These are phyloP conservation scores for Sporothrix protearum DNA, from an alignment of 2,329 filamentous ascomycete genomes.

Conservation along the genomic window DNA sequence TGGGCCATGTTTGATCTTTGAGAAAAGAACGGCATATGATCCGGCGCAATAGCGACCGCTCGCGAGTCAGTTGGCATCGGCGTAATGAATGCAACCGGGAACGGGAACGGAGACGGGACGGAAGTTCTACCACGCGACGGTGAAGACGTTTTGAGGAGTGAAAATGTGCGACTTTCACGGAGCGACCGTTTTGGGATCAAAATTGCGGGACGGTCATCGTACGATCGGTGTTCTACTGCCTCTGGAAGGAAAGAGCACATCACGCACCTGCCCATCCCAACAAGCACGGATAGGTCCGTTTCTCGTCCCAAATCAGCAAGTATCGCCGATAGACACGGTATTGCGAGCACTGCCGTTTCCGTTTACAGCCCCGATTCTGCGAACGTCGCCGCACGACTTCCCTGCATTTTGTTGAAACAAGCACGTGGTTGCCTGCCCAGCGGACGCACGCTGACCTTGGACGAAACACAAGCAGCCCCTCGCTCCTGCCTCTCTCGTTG, in stretches of 20 bases:
- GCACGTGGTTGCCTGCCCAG: neutral
- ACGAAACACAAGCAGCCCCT: slow-evolving; percentile 3
- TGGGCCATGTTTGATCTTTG: no score
- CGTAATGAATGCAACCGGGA: slow-evolving; percentile 1
- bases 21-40: no score
- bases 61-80: neutral
- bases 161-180: no score
- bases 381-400: neutral
- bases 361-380: no score
- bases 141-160: no score
- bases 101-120: neutral
- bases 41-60: neutral
- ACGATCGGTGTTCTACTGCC: neutral
- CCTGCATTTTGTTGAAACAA: neutral
- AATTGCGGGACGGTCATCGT: neutral
- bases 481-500: neutral
- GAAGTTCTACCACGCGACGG: neutral
- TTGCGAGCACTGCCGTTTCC: no score
- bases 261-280: neutral
- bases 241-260: neutral
- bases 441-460: neutral
- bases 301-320: neutral
- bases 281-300: no score
- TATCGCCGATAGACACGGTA: neutral
- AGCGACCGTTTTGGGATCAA: neutral